phyloP scores from a whole-genome alignment of 176 grass and related monocot species.

The Paspalum notatum region DNA sequence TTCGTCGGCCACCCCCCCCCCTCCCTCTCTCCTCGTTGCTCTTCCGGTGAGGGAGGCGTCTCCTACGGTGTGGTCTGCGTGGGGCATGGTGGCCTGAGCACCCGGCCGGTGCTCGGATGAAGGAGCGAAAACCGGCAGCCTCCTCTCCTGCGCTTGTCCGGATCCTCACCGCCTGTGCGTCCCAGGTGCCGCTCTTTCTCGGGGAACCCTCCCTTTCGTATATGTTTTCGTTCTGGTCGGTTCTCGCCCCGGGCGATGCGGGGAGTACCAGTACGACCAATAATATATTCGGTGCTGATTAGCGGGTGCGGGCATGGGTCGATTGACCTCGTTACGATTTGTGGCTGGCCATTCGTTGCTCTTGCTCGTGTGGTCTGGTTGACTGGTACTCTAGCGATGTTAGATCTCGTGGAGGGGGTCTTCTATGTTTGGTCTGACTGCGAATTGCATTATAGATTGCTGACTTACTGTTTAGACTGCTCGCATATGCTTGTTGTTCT shows the following conservation, averaged over 20 bases:
- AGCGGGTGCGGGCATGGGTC: neutral
- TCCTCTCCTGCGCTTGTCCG: constrained; percentile 38
- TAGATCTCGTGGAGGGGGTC: constrained; percentile 1
- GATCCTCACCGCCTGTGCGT: constrained; percentile 55
- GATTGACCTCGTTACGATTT: neutral
- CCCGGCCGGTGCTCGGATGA: constrained; percentile 48
- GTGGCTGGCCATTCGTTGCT: neutral
- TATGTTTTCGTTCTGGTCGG: neutral
- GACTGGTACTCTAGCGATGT: neutral
- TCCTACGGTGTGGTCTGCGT: neutral
- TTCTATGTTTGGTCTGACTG: neutral
- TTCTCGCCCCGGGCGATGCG: neutral
- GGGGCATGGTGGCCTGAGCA: constrained; percentile 36
- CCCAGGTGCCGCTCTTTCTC: constrained; percentile 49
- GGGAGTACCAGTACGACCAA: neutral
- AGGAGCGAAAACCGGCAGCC: constrained; percentile 52
- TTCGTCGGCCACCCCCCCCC: neutral
- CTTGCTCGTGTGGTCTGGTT: neutral
- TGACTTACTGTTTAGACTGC: neutral
- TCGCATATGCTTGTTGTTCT: neutral
- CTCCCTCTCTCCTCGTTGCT: neutral
- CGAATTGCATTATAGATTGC: neutral
- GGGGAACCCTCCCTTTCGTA: neutral
- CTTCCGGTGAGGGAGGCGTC: neutral
- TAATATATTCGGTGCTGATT: neutral